phyloP scores from a whole-genome alignment of 2,329 filamentous ascomycete species.

The Mariannaea elegans region DNA sequence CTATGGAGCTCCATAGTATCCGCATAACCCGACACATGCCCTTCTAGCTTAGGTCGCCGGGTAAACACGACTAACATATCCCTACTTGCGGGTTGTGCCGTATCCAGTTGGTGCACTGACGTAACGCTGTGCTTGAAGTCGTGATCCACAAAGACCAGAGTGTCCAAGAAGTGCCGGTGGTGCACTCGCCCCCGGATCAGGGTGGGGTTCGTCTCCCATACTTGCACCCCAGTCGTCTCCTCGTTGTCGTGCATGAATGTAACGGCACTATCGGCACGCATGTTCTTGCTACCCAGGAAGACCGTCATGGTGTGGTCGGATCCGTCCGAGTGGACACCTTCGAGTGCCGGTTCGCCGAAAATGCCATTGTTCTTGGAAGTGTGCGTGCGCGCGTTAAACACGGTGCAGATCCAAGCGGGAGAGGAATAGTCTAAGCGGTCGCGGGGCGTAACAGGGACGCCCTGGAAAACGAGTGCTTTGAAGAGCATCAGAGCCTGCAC shows the following conservation, averaged over 20 bases:
- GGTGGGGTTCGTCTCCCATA: constrained; percentile 31
- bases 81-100: constrained; percentile 24
- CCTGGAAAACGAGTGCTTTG: constrained; percentile 40
- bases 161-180: constrained; percentile 38
- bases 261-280: constrained; percentile 38
- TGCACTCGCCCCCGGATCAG: constrained; percentile 33
- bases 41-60: constrained; percentile 33
- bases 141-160: constrained; percentile 38
- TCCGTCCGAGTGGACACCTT: constrained; percentile 43
- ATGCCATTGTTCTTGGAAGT: constrained; percentile 32
- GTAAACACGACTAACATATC: constrained; percentile 43
- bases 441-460: constrained; percentile 28
- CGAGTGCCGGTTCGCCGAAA: constrained; percentile 41
- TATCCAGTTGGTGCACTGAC: constrained; percentile 32
- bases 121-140: constrained; percentile 40
- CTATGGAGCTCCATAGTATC: constrained; percentile 36
- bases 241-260: constrained; percentile 39
- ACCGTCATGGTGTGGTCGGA: constrained; percentile 44
- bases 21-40: constrained; percentile 34
- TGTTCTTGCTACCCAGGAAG: constrained; percentile 39
- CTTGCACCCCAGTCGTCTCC: constrained; percentile 34
- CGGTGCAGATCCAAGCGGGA: constrained; percentile 33
- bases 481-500: constrained; percentile 42
- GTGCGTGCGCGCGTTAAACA: constrained; percentile 40
- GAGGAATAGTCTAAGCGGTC: constrained; percentile 37